phyloP scores from a whole-genome alignment of 1,284 basidiomycete genomes.

The Trichosporon sp. region DNA sequence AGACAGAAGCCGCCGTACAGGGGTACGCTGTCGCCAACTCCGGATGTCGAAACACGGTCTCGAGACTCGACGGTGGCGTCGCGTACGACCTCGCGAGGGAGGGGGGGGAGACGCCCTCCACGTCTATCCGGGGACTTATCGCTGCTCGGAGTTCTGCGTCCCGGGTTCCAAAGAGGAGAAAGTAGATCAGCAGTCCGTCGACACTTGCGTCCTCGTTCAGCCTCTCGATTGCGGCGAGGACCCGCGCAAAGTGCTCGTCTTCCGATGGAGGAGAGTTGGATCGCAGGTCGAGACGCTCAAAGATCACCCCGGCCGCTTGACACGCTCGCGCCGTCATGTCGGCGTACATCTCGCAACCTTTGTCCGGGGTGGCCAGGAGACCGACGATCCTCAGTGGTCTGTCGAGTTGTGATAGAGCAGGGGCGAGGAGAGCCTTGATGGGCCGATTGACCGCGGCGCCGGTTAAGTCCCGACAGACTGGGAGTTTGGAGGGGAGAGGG shows the following conservation, averaged over 20 bases:
- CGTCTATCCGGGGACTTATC: constrained; percentile 41
- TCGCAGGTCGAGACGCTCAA: constrained; percentile 30
- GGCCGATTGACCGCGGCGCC: constrained; percentile 24
- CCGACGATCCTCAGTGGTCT: constrained; percentile 38
- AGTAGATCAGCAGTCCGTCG: constrained; percentile 41
- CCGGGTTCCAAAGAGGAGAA: constrained; percentile 35
- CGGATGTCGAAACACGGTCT: constrained; percentile 23
- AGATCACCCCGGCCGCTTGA: constrained; percentile 28
- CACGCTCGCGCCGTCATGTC: constrained; percentile 35
- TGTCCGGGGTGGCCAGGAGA: constrained; percentile 38
- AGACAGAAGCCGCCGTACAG: constrained; percentile 41
- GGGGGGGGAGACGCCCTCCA: constrained; percentile 38
- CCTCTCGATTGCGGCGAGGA: constrained; percentile 26
- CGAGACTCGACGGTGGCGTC: constrained; percentile 23
- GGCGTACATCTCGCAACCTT: constrained; percentile 40
- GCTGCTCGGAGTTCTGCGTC: constrained; percentile 36
- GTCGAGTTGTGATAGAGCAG: constrained; percentile 26
- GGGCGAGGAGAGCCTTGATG: constrained; percentile 26
- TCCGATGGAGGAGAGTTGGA: not conserved
- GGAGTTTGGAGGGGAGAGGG: not conserved
- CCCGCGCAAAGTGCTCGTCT: constrained; percentile 21
- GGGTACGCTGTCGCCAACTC: constrained; percentile 33
- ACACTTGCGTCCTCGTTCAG: constrained; percentile 35
- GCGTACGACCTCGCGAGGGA: constrained; percentile 26
- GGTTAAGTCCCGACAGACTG: constrained; percentile 22